Conservation (phyloP, 768 basidiomycete species). For the Artomyces pyxidatus region DNA sequence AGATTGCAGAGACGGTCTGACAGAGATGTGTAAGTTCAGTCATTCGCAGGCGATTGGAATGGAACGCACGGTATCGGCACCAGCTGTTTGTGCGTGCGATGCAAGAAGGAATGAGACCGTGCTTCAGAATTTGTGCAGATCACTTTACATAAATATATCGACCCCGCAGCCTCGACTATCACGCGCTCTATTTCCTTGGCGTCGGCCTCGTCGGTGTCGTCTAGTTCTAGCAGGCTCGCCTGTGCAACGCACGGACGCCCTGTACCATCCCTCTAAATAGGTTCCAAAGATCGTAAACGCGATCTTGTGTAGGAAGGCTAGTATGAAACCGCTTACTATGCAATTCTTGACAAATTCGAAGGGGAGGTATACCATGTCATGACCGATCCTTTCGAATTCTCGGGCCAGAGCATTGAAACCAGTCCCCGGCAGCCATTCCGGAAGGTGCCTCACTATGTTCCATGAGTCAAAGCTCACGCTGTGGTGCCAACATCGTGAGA, state of each 20-base stretch:
- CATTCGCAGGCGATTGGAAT: not conserved
- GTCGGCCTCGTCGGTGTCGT: no score
- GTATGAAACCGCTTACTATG: slow-evolving; percentile 39
- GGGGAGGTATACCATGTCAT: slow-evolving; percentile 56
- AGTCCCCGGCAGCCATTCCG: slow-evolving; percentile 59
- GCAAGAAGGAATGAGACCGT: no score
- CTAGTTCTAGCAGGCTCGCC: no score
- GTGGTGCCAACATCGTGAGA: not conserved
- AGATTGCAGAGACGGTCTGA: slow-evolving; percentile 47
- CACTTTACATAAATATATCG: no score
- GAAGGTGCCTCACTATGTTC: slow-evolving; percentile 43
- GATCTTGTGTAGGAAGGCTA: no score
- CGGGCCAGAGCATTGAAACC: slow-evolving; percentile 55
- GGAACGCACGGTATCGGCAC: slow-evolving; percentile 49
- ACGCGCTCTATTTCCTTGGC: no score
- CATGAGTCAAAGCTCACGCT: no score
- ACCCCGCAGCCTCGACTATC: no score
- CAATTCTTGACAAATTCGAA: slow-evolving; percentile 49
- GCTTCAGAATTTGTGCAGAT: no score
- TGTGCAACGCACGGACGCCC: no score
- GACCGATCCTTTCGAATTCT: slow-evolving; percentile 55
- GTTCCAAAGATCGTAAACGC: no score
- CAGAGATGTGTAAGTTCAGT: not conserved
- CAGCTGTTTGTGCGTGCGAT: slow-evolving; percentile 37
- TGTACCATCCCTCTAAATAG: no score